A percentile compares a stretch with the other conserved stretches of the same genome.
phyloP scores from a whole-genome alignment of 371 early-diverging fungal genomes.

The Lichtheimia ramosa region DNA sequence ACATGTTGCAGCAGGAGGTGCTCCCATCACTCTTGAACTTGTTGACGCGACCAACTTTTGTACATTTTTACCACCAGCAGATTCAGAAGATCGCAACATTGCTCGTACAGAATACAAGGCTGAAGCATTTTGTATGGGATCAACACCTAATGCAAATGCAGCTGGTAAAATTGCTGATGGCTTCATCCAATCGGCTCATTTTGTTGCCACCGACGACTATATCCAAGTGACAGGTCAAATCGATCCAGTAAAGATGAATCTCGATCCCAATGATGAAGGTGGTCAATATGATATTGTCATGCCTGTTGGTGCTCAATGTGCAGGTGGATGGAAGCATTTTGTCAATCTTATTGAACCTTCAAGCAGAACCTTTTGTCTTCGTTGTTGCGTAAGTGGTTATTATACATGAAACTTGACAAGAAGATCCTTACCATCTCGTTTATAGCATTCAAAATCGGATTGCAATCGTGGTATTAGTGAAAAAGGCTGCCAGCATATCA shows the following conservation, averaged over 20 bases:
- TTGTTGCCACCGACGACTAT: constrained; percentile 36
- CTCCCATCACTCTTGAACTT: constrained; percentile 16
- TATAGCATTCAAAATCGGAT: constrained; percentile 9
- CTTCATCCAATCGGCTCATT: constrained; percentile 51
- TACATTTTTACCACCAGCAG: constrained; percentile 52
- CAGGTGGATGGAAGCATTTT: constrained; percentile 41
- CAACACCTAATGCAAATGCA: constrained; percentile 32
- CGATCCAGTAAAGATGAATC: constrained; percentile 36
- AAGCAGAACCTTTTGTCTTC: constrained; percentile 46
- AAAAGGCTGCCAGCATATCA: constrained; percentile 35
- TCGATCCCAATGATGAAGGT: constrained; percentile 44
- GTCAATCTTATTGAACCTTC: constrained; percentile 57
- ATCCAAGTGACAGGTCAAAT: constrained; percentile 60
- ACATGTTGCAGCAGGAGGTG: background rate
- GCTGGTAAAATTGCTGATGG: constrained; percentile 40
- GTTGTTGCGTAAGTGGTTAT: constrained; percentile 52
- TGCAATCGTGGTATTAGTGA: constrained; percentile 40
- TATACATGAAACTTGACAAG: background rate
- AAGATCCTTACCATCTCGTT: background rate
- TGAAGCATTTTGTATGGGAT: constrained; percentile 53
- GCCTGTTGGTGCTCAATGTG: constrained; percentile 46
- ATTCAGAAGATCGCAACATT: constrained; percentile 31
- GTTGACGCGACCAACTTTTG: constrained; percentile 48
- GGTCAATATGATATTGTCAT: constrained; percentile 47
- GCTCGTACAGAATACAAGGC: constrained; percentile 53